Evolutionary conservation across 75 land plant species (phyloP).

Genomic region (Pseudotsuga menziesii): DNA sequence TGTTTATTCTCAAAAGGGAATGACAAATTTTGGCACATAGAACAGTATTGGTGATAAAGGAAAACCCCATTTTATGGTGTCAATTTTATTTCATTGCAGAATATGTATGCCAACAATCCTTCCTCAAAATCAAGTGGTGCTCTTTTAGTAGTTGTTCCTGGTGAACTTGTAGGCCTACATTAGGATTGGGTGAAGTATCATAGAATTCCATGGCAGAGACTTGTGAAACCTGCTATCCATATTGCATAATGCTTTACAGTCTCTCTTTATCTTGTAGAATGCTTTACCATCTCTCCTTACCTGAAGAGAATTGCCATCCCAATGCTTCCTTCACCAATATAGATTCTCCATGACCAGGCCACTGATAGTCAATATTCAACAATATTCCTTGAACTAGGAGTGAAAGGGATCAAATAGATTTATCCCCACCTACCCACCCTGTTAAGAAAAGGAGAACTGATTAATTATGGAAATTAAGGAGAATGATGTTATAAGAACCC

Average conservation of each 20-base stretch:
- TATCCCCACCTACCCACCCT: too few species aligned
- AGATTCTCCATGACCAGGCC: too few species aligned
- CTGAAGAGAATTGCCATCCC: too few species aligned
- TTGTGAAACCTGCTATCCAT: slow-evolving; percentile 62
- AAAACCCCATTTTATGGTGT: neutral
- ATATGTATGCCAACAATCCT: slow-evolving; percentile 33
- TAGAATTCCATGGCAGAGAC: slow-evolving; percentile 55
- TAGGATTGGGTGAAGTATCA: slow-evolving; percentile 65
- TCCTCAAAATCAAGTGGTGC: slow-evolving; percentile 39
- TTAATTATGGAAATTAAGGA: too few species aligned
- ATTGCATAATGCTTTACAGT: too few species aligned
- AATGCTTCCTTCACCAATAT: too few species aligned
- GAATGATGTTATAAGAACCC: too few species aligned
- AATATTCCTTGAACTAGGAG: too few species aligned
- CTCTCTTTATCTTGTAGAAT: slow-evolving; percentile 51
- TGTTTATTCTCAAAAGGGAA: too few species aligned
- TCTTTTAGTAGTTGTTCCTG: slow-evolving; percentile 72
- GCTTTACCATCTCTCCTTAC: slow-evolving; percentile 67
- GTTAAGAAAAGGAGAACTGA: too few species aligned
- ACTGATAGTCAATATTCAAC: too few species aligned
- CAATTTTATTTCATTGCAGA: neutral
- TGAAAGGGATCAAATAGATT: too few species aligned
- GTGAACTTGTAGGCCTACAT: slow-evolving; percentile 68
- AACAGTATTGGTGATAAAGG: neutral
- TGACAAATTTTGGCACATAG: neutral